Conservation (phyloP, 768 basidiomycete genomes). For the Cystobasidium ongulense region DNA sequence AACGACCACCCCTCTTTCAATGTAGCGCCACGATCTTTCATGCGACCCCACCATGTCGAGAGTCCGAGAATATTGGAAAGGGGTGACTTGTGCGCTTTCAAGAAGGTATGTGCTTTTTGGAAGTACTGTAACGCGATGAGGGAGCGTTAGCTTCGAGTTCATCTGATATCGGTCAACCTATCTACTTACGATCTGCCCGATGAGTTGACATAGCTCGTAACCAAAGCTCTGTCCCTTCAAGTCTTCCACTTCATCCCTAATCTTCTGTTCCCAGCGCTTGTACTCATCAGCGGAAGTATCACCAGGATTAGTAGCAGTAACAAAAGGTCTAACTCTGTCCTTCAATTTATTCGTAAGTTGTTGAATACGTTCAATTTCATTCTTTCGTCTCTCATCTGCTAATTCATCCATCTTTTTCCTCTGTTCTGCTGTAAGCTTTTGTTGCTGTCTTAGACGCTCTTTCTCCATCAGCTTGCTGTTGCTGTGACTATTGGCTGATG, state of each 20-base stretch:
- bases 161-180: background rate
- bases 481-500: constrained; percentile 33
- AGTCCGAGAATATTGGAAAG: constrained; percentile 44
- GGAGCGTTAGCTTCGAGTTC: constrained; percentile 54
- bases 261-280: constrained; percentile 62
- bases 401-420: constrained; percentile 71
- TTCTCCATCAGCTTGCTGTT: background rate
- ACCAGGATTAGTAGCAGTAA: constrained; percentile 56
- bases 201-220: constrained; percentile 48
- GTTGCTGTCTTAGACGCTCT: constrained; percentile 45
- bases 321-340: constrained; percentile 78
- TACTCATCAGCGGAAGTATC: constrained; percentile 69
- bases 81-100: constrained; percentile 83
- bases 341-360: constrained; percentile 67
- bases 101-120: constrained; percentile 79
- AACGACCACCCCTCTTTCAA: constrained; percentile 97
- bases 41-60: constrained; percentile 79
- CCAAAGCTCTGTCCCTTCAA: constrained; percentile 96
- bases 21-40: constrained; percentile 63
- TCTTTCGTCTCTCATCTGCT: constrained; percentile 69
- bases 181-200: constrained; percentile 36
- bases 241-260: constrained; percentile 80
- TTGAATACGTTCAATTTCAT: constrained; percentile 68
- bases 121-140: constrained; percentile 74
- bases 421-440: constrained; percentile 69